Evolutionary conservation across 2,329 filamentous ascomycete species (phyloP).

Genomic region (Chalaropsis thielavioides): DNA sequence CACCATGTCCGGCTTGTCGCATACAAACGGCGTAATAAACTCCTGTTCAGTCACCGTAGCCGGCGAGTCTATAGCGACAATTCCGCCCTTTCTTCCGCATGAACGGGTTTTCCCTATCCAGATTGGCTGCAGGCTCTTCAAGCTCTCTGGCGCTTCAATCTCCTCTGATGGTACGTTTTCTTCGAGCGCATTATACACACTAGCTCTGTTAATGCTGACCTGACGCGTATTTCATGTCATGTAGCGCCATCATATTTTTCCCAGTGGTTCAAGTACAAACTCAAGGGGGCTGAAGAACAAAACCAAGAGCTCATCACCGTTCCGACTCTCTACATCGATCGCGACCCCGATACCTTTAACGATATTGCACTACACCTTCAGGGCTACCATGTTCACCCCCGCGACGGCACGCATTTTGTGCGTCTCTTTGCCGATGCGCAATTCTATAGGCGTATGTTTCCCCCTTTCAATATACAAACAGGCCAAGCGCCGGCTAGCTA

Average conservation of each 20-base stretch:
- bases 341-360: constrained; percentile 74
- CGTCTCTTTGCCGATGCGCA: constrained; percentile 88
- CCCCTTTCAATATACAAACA: background rate
- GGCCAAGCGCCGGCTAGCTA: background rate
- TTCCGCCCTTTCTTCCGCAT: constrained; percentile 47
- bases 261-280: constrained; percentile 76
- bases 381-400: constrained; percentile 74
- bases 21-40: background rate
- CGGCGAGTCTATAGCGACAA: constrained; percentile 27
- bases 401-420: constrained; percentile 76
- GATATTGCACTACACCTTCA: constrained; percentile 86
- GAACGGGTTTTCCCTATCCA: constrained; percentile 63
- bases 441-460: constrained; percentile 63
- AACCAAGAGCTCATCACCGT: constrained; percentile 33
- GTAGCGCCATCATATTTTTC: constrained; percentile 92
- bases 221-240: background rate
- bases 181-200: constrained; percentile 19
- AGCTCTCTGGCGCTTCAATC: constrained; percentile 57
- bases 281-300: constrained; percentile 48
- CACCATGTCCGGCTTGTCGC: background rate
- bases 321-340: constrained; percentile 84
- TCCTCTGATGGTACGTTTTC: constrained; percentile 48
- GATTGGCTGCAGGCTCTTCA: constrained; percentile 57
- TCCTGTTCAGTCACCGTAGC: background rate
- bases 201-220: background rate